Conservation (phyloP, 352 stramenopile genomes). For the Phytophthora quininea region DNA sequence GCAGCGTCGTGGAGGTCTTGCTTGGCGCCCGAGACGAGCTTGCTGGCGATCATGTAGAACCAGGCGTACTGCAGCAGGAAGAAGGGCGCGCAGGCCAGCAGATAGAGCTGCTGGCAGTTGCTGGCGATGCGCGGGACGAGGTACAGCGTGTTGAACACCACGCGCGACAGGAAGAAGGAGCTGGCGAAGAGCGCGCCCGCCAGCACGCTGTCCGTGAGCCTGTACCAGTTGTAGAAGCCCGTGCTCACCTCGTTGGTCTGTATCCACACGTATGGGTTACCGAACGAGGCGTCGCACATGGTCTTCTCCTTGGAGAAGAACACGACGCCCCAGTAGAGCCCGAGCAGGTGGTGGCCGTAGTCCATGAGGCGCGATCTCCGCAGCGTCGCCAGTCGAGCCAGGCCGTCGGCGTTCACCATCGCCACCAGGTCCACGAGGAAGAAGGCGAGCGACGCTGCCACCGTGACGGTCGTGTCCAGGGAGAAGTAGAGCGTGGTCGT, state of each 20-base stretch:
- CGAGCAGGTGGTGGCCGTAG: conserved; percentile 73
- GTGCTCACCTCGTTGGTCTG: conserved; percentile 86
- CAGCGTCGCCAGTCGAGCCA: conserved; percentile 41
- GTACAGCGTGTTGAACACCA: conserved; percentile 74
- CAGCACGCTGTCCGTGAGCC: conserved; percentile 61
- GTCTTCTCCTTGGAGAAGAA: conserved; percentile 67
- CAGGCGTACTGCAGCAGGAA: conserved; percentile 79
- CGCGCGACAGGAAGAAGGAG: conserved; percentile 74
- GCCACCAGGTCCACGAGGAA: conserved; percentile 75
- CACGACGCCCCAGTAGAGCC: conserved; percentile 64
- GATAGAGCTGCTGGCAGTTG: conserved; percentile 59
- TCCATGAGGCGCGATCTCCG: conserved; percentile 67
- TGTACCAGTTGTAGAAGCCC: conserved; percentile 84
- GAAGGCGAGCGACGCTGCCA: conserved; percentile 65
- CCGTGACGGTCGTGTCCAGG: conserved; percentile 60
- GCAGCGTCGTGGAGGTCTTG: not conserved
- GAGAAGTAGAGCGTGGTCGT: conserved; percentile 45
- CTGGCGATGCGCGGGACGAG: conserved; percentile 53
- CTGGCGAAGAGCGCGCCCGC: conserved; percentile 60
- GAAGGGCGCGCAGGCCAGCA: conserved; percentile 62
- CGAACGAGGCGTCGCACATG: conserved; percentile 53
- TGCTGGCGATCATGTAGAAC: conserved; percentile 77
- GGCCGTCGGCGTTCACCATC: conserved; percentile 61
- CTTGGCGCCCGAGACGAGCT: conserved; percentile 34
- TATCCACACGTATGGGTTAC: conserved; percentile 84